Evolutionary conservation across 176 grass and related monocot species (phyloP).

Genomic region (Cenchrus fungigraminus): DNA sequence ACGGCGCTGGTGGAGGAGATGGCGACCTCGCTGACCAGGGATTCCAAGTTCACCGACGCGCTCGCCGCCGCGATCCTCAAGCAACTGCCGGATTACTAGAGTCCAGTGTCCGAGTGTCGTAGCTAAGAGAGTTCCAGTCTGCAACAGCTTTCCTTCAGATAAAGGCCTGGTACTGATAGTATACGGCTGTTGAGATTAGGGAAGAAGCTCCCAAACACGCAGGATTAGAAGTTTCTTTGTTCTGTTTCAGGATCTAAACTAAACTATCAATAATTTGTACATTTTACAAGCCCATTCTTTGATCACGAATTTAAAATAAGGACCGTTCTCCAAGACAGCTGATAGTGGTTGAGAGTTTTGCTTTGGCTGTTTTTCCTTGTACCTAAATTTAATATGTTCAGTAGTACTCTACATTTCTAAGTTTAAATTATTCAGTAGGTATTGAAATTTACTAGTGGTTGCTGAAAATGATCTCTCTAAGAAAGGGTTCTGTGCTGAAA

Average conservation of each 20-base stretch:
- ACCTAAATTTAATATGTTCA: not conserved
- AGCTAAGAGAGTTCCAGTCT: not conserved
- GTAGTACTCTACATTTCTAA: too few relatives aligned
- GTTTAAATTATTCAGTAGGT: not conserved
- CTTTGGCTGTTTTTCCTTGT: not conserved
- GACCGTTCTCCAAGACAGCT: not conserved
- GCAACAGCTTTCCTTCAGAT: not conserved
- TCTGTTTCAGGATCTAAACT: not conserved
- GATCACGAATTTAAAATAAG: not conserved
- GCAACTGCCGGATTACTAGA: slow-evolving; percentile 50
- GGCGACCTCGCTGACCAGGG: slow-evolving; percentile 61
- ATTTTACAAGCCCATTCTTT: slow-evolving; percentile 1
- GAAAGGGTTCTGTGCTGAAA: too few relatives aligned
- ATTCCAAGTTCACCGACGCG: slow-evolving; percentile 60
- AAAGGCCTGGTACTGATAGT: not conserved
- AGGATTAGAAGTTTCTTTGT: not conserved
- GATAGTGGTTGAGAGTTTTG: not conserved
- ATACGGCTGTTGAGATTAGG: slow-evolving; percentile 9
- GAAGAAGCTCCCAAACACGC: not conserved
- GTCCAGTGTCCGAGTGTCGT: not conserved
- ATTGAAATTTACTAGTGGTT: not conserved
- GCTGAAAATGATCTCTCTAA: too few relatives aligned
- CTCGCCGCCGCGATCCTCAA: slow-evolving; percentile 66
- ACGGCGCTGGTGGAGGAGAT: slow-evolving; percentile 67
- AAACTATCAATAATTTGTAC: slow-evolving; percentile 14